Evolutionary conservation across 1,284 basidiomycete genomes (phyloP), one percentile per base, ranked within the genome.

Genomic region (Microbotryum silenes-acaulis): DNA sequence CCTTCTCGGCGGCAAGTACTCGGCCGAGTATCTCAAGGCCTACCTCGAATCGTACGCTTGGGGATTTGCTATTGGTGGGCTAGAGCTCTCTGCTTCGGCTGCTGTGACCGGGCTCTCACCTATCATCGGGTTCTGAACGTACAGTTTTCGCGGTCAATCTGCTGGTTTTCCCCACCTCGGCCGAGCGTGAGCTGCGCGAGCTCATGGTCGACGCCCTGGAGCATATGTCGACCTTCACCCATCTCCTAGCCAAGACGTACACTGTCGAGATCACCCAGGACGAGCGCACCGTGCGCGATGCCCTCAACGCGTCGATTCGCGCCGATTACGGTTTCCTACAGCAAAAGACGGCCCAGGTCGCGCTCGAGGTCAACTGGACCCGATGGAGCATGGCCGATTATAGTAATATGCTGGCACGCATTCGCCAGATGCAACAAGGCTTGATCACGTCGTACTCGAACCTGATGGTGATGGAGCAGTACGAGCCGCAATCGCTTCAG

Each of bases 231-330:
- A 74, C 72, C 12, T 54, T 62, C 63, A 23, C 59, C 59, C 70
- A 72, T 57, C 64, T 76, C 16, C 62, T 75, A 20, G 68, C 72
- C 42, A 75, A 75, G 64, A 73, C 73, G 1, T 77, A 76, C 60
- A 63, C 69, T 5, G 57, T 75, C 54, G 72, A 72, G 16, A 69
- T 76, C 21, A 73, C 69, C 12, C 72, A 75, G 23, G 75, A 77
- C 31, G 76, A 77, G 62, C 66, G 65, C 31, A 63, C 59, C 6
- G 66, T 72, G 1, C 62, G 76, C 29, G 74, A 76, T 23, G 68
- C 68, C 6, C 65, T 77, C 10, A 66, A 63, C n/a, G 66, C 72
- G 52, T 70, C 71, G 8, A 74, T 77, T 47, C 66, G 75, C 16
- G 70, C 71, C 27, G 76, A 77, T 58, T 74, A 74, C 57, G 69